Evolutionary conservation across 495 filamentous ascomycete genomes (phyloP).

Genomic region (Penicillium subrubescens): DNA sequence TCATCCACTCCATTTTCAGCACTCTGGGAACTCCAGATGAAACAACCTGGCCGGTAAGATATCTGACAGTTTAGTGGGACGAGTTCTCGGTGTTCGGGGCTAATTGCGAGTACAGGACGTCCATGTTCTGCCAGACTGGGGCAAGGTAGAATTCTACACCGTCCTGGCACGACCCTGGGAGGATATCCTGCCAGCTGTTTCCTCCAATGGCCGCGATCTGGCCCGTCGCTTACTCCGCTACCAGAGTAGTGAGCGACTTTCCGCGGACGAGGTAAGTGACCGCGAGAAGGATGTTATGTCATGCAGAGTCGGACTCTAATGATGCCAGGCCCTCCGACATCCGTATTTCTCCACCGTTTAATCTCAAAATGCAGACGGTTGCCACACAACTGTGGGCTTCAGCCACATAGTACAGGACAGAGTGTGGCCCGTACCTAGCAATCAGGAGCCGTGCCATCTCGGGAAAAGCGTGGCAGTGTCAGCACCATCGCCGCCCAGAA

Average conservation of each 20-base stretch:
- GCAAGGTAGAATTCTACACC: constrained; percentile 62
- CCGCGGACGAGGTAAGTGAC: constrained; percentile 51
- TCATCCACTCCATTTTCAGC: constrained; percentile 89
- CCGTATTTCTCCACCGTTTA: constrained; percentile 38
- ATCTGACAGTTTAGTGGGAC: background rate
- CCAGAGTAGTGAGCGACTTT: constrained; percentile 55
- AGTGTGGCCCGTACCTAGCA: background rate
- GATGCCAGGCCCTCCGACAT: constrained; percentile 39
- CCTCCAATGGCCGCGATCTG: constrained; percentile 54
- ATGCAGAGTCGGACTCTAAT: constrained; percentile 17
- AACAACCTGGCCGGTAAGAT: constrained; percentile 73
- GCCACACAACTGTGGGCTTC: background rate
- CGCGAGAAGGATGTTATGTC: background rate
- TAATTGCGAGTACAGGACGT: constrained; percentile 48
- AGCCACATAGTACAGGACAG: background rate
- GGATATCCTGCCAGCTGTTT: constrained; percentile 50
- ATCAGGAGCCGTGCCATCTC: background rate
- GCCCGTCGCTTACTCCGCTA: constrained; percentile 57
- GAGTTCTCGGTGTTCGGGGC: background rate
- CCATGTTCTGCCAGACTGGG: constrained; percentile 61
- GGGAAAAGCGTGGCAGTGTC: background rate
- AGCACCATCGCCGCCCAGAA: background rate
- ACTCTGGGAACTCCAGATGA: constrained; percentile 81
- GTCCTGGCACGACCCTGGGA: constrained; percentile 57
- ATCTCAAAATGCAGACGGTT: constrained; percentile 5